Base-by-base conservation (phyloP, 2,329 filamentous ascomycete species). In the Pyrenochaeta sp. region DNA sequence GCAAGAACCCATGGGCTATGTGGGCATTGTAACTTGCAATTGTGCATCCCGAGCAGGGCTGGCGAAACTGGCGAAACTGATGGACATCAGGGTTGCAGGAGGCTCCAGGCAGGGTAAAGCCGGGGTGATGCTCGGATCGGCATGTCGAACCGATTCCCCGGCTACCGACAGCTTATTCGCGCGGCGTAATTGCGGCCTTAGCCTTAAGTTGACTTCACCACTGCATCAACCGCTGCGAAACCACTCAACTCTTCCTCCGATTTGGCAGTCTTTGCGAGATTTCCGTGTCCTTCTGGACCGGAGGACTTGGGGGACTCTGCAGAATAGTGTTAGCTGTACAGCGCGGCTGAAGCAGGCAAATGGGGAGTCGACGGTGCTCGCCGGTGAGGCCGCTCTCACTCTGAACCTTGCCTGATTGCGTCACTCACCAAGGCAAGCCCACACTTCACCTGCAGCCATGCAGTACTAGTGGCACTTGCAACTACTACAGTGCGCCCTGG, bases 321-420 rank as follows among this genome's bases (percentile, higher is more conserved):
- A 11, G 15, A 17, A 33, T 14, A 23, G 45, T 31, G 21, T 15
- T 21, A 17, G 23, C 9, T 14, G 20, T 23, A 10, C 7, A 15
- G 23, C 15, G 23, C 31, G 31, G 40, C 27, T 40, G 21, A 15
- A 23, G 10, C 14, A 40, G 23, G 40, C 48, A 39, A 40, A 10
- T 11, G 27, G 32, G 40, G 7, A 31, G 40, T 21, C 23, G 20
- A 31, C 17, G n/a, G 7, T n/a, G 9, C 11, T 29, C 12, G 39
- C 12, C 15, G 17, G 9, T 4, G 48, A 50, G 41, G 48, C 32
- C 40, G 40, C 32, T 50, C 30, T n/a, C 31, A 44, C 12, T 18
- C 11, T 10, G 11, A 37, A 20, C 32, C 23, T 17, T 32, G 41
- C 31, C 41, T 44, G 14, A 44, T 44, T 9, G 41, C 29, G 41